Percentiles rank a stretch among this genome's conserved stretches.
phyloP scores from a whole-genome alignment of 2,329 filamentous ascomycete species.

The Arthroderma uncinatum region DNA sequence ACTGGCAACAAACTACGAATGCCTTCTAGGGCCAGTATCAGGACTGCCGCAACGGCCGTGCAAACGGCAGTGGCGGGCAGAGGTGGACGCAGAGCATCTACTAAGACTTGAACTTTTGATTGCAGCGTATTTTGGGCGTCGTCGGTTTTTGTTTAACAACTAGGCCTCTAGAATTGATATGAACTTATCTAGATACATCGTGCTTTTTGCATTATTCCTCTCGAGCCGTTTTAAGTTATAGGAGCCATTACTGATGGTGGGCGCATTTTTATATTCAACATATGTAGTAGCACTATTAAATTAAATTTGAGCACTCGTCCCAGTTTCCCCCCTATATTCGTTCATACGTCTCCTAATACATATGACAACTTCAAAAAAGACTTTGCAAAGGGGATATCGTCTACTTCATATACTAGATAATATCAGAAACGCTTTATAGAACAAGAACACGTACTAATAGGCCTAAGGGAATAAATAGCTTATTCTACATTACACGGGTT shows the following conservation, averaged over 20 bases:
- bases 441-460: background rate
- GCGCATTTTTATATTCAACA: background rate
- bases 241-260: background rate
- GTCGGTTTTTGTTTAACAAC: background rate
- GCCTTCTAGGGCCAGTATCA: conserved; percentile 9
- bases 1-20: conserved; percentile 2
- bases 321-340: background rate
- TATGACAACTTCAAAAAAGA: background rate
- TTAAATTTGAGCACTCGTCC: background rate
- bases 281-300: background rate
- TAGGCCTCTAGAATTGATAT: too few relatives aligned
- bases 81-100: background rate
- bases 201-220: background rate
- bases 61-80: background rate
- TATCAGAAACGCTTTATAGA: background rate
- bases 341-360: too few relatives aligned
- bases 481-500: background rate
- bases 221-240: background rate
- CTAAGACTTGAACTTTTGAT: background rate
- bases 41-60: background rate
- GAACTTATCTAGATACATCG: too few relatives aligned
- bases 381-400: background rate
- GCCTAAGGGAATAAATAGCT: background rate
- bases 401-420: background rate
- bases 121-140: background rate